phyloP scores from a whole-genome alignment of 2,329 filamentous ascomycete species.

The Aspergillus costaricaensis region DNA sequence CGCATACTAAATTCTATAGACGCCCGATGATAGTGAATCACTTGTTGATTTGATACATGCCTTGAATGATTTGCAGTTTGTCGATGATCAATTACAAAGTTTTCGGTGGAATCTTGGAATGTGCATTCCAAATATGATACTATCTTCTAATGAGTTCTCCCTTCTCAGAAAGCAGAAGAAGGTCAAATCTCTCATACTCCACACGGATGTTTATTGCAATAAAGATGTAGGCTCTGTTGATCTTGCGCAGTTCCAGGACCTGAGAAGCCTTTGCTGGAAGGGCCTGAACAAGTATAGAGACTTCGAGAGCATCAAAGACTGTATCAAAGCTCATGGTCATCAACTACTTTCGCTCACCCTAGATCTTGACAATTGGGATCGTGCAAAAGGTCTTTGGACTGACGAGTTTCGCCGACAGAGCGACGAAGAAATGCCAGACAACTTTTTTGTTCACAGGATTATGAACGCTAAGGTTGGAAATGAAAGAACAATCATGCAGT shows the following conservation, averaged over 20 bases:
- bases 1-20: too few relatives aligned
- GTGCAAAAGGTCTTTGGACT: neutral
- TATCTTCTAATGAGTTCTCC: neutral
- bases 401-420: neutral
- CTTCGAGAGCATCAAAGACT: neutral
- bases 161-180: neutral
- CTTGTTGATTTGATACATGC: neutral
- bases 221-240: neutral
- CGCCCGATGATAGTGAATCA: neutral
- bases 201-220: neutral
- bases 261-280: neutral
- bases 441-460: neutral
- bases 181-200: neutral
- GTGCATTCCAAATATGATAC: neutral
- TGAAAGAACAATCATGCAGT: neutral
- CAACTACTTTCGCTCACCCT: neutral
- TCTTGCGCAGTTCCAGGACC: neutral
- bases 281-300: neutral
- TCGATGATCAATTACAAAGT: neutral
- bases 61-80: neutral
- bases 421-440: neutral
- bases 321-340: neutral
- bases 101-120: conserved; percentile 8
- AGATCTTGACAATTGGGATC: neutral
- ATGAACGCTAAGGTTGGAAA: neutral